Evolutionary conservation across 2,329 filamentous ascomycete species (phyloP), one percentile per base, ranked within the genome.

Genomic region (Lasiodiplodia citricola): DNA sequence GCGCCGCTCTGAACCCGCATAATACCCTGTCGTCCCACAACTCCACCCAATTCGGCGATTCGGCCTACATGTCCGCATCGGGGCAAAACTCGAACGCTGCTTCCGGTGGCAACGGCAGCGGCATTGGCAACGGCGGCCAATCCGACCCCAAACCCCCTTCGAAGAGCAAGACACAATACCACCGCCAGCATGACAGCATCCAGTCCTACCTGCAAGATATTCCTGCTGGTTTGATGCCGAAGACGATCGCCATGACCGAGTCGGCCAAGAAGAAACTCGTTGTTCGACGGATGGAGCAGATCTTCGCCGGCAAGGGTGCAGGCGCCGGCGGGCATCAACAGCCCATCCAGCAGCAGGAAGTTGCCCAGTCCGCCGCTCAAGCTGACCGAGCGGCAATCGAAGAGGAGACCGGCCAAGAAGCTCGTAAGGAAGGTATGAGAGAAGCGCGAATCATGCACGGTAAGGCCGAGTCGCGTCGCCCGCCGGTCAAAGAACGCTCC

Each of bases 231-330:
- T 75, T 94, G 0, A 83, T 92, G 47, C 90, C 91, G 0, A 84
- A 86, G 54, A 82, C 85, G 28, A 77, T 76, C 16, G 77, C 82
- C 0, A 87, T 94, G 86, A 89, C 89, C 0, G 92, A 95, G 16
- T 90, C 88, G 71, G 87, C 91, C 6, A 93, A 88, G 81, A 93
- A 92, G 82, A 93, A 90, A 75, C 75, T 94, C 23, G 90, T 95
- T 0, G 93, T 95, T 2, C 86, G 88, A 66, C 87, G 92, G 2
- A 78, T 96, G 6, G 93, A 96, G 74, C 91, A 94, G 71, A 84
- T 96, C 1, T 96, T 96, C 70, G 93, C 92, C 0, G 93, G 93
- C 2, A 92, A 90, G 74, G 82, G 75, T 76, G 83, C 79, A 57
- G 76, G 75, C 2, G 73, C 78, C 2, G 82, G 80, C 11, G 55